phyloP scores from a whole-genome alignment of 73 alveolate species.

The Tetrahymena borealis region DNA sequence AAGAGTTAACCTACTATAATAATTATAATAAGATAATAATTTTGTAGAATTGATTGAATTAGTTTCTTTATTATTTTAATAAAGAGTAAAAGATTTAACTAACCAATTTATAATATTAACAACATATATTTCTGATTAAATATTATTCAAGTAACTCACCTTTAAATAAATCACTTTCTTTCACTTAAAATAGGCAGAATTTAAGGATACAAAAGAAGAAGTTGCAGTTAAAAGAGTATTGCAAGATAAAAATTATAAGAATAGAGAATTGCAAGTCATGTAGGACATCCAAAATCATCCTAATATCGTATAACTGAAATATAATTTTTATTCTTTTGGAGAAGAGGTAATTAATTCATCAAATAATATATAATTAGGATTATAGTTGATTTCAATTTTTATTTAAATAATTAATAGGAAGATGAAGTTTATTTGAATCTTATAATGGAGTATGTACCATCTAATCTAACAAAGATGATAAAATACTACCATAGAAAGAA shows the following conservation, averaged over 20 bases:
- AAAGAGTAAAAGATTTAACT: no score
- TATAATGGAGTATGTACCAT: slow-evolving; percentile 76
- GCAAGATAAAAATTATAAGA: slow-evolving; percentile 67
- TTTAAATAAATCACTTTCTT: no score
- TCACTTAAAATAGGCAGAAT: no score
- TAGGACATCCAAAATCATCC: slow-evolving; percentile 57
- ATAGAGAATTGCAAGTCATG: slow-evolving; percentile 62
- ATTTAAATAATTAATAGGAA: background rate
- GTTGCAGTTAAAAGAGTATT: slow-evolving; percentile 74
- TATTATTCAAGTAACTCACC: no score
- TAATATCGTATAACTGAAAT: slow-evolving; percentile 50
- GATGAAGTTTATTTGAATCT: slow-evolving; percentile 67
- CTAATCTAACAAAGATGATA: slow-evolving; percentile 34
- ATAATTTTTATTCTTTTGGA: slow-evolving; percentile 59
- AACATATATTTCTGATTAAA: no score
- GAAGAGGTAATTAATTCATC: slow-evolving; percentile 46
- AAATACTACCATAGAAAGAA: slow-evolving; percentile 27
- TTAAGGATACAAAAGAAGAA: slow-evolving; percentile 60
- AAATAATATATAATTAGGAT: background rate
- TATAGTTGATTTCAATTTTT: background rate
- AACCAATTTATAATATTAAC: no score
- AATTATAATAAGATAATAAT: no score
- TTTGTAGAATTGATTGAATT: no score
- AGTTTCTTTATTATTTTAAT: no score
- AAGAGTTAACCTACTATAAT: no score